phyloP scores from a whole-genome alignment of 768 basidiomycete genomes.

The Favolaschia claudopus region DNA sequence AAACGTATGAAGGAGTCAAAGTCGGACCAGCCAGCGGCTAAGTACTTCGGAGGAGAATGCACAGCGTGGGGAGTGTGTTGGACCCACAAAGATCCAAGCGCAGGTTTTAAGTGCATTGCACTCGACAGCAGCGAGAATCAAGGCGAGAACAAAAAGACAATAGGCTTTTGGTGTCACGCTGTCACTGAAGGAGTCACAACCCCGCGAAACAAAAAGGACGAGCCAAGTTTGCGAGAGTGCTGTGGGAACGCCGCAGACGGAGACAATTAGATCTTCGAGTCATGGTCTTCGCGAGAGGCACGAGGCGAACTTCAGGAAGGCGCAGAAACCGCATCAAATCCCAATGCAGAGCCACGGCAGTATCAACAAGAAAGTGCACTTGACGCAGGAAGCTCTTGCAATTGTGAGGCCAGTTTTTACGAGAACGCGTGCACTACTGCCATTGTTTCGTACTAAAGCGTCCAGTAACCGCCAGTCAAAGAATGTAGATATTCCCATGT shows the following conservation, averaged over 20 bases:
- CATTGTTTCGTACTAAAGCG: too few species aligned
- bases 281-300: constrained; percentile 2
- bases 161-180: constrained; percentile 13
- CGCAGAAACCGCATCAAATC: constrained; percentile 10
- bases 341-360: not conserved
- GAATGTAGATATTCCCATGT: too few species aligned
- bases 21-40: constrained; percentile 20
- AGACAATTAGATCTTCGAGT: not conserved
- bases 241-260: constrained; percentile 9
- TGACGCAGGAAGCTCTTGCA: not conserved
- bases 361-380: constrained; percentile 12
- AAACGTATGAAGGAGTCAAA: constrained; percentile 9
- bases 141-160: constrained; percentile 29
- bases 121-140: constrained; percentile 19
- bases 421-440: too few species aligned
- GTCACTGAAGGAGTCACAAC: constrained; percentile 6
- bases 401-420: constrained; percentile 3
- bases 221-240: not conserved
- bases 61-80: constrained; percentile 10
- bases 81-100: constrained; percentile 19
- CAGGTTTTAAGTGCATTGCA: constrained; percentile 7
- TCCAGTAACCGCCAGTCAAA: too few species aligned
- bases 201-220: constrained; percentile 15
- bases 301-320: constrained; percentile 5
- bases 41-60: not conserved